Conservation (phyloP, 257 asterid genomes). For the Verbascum thapsus region DNA sequence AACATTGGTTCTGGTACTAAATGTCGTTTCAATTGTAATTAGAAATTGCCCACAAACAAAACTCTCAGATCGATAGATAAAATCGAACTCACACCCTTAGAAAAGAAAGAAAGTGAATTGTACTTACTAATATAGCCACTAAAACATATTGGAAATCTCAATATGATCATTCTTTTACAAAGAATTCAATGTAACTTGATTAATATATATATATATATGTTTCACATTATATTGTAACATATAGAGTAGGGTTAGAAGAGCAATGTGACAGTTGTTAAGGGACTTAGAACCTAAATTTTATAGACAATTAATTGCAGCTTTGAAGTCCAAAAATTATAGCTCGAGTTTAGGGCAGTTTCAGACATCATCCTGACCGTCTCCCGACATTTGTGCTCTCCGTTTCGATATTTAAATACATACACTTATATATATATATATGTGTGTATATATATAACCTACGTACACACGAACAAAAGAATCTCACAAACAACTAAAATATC, state of each 20-base stretch:
- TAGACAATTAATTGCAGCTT: slow-evolving; percentile 46
- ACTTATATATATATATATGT: too few species aligned
- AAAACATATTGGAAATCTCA: not conserved
- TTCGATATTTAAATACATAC: not conserved
- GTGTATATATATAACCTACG: slow-evolving; percentile 24
- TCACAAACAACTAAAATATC: slow-evolving; percentile 16
- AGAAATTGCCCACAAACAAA: too few species aligned
- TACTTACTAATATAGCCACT: too few species aligned
- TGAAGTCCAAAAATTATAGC: slow-evolving; percentile 38
- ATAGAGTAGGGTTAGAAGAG: slow-evolving; percentile 16
- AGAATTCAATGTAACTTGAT: not conserved
- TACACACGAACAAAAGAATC: slow-evolving; percentile 10
- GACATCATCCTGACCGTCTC: slow-evolving; percentile 50
- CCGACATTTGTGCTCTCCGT: slow-evolving; percentile 62
- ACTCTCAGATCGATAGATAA: too few species aligned
- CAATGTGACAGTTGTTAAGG: slow-evolving; percentile 33
- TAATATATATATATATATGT: not conserved
- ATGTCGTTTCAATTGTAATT: too few species aligned
- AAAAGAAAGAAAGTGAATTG: too few species aligned
- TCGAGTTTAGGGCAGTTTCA: slow-evolving; percentile 46
- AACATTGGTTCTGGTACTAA: too few species aligned
- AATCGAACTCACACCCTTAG: too few species aligned
- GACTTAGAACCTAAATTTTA: slow-evolving; percentile 17
- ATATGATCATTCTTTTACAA: not conserved
- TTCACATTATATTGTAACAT: not conserved